Conservation (phyloP, 148 eudicot species). For the Drosera capensis region DNA sequence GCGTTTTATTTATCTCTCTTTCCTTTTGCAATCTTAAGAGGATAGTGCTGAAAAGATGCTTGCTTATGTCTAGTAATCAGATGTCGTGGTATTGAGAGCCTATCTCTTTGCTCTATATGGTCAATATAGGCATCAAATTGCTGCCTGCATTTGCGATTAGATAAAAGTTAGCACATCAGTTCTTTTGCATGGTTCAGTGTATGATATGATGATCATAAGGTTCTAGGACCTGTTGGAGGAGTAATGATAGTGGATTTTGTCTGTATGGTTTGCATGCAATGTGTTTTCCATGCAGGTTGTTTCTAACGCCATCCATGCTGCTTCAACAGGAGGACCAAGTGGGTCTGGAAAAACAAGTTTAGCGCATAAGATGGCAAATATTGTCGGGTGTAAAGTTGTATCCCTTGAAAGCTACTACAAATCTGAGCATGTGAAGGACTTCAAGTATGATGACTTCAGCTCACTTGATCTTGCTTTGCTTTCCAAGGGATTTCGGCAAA, state of each 20-base stretch:
- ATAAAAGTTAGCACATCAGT: no score
- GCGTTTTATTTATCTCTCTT: no score
- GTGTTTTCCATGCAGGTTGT: background rate
- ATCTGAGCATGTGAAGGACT: conserved; percentile 91
- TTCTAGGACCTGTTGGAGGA: no score
- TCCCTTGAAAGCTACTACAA: conserved; percentile 94
- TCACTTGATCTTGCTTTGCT: conserved; percentile 85
- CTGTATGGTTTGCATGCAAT: no score
- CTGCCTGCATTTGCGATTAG: no score
- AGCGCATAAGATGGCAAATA: conserved; percentile 99
- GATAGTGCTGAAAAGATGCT: background rate
- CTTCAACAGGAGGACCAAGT: conserved; percentile 91
- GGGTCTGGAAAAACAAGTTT: conserved; percentile 99
- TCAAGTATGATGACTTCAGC: conserved; percentile 78
- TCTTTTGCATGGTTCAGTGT: no score
- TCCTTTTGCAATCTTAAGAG: background rate
- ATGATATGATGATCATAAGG: no score
- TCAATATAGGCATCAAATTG: no score
- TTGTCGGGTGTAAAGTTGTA: conserved; percentile 95
- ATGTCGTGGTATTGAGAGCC: no score
- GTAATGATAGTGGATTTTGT: no score
- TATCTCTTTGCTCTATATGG: no score
- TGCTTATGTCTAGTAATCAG: background rate
- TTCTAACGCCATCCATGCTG: conserved; percentile 7
- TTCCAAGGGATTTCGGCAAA: conserved; percentile 39